A percentile compares a stretch with the other conserved stretches of the same genome.
phyloP scores from a whole-genome alignment of 345 rosid species.

The Capsella bursapastoris region DNA sequence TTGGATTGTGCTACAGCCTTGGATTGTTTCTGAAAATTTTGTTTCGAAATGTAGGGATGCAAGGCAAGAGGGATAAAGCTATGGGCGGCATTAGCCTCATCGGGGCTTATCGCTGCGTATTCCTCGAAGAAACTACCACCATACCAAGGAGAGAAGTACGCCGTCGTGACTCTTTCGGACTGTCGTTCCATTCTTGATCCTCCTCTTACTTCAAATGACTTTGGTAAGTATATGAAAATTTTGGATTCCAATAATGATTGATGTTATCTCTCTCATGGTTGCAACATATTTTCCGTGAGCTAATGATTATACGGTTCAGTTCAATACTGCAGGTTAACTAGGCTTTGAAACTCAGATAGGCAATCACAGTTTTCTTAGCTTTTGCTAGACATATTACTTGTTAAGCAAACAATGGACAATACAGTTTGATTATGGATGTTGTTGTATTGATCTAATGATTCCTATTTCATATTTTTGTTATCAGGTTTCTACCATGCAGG shows the following conservation, averaged over 20 bases:
- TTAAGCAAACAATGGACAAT: neutral
- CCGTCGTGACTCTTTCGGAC: conserved; percentile 62
- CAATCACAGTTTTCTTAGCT: neutral
- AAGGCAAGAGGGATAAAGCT: conserved; percentile 64
- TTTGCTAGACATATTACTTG: neutral
- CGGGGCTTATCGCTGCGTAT: conserved; percentile 66
- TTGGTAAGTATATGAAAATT: conserved; percentile 46
- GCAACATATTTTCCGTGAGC: neutral
- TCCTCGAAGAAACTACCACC: conserved; percentile 38
- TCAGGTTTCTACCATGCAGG: conserved; percentile 85
- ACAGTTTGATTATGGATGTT: neutral
- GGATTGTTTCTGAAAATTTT: neutral
- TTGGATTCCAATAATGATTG: neutral
- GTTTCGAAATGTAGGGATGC: conserved; percentile 53
- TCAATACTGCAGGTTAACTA: conserved; percentile 1
- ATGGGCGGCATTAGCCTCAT: conserved; percentile 63
- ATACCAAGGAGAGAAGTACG: conserved; percentile 56
- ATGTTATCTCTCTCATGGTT: neutral
- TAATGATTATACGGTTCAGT: no score
- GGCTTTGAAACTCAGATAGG: neutral
- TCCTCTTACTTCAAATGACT: conserved; percentile 53
- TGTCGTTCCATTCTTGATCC: conserved; percentile 77
- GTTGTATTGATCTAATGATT: neutral
- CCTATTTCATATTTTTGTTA: neutral
- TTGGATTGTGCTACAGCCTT: conserved; percentile 13